These are phyloP conservation scores for Mucor irregularis DNA, from an alignment of 371 early-diverging fungal genomes.

Conservation along the genomic window DNA sequence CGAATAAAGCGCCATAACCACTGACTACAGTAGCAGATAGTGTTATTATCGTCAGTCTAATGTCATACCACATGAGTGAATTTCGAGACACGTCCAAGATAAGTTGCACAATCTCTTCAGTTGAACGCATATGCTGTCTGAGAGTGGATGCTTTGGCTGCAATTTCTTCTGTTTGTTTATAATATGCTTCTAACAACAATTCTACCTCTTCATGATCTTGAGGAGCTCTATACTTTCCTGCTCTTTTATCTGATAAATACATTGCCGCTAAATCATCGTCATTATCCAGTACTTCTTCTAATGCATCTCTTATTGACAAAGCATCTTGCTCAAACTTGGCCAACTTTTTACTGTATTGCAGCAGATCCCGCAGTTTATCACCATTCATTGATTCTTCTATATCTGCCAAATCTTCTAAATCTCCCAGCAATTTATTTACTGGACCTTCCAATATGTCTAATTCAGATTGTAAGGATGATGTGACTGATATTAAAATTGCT, in stretches of 20 bases:
- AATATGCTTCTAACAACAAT: conserved; percentile 84
- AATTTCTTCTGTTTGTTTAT: conserved; percentile 86
- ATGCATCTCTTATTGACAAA: conserved; percentile 72
- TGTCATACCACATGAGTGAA: conserved; percentile 80
- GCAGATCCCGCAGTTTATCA: conserved; percentile 71
- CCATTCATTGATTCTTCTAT: conserved; percentile 79
- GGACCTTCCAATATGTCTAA: conserved; percentile 62
- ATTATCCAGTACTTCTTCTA: conserved; percentile 80
- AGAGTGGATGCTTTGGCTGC: conserved; percentile 67
- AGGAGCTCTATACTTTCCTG: conserved; percentile 51
- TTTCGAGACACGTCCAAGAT: conserved; percentile 85
- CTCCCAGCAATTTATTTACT: conserved; percentile 62
- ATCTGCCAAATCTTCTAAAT: conserved; percentile 61
- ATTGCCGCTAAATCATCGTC: conserved; percentile 90
- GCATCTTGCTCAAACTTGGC: conserved; percentile 77
- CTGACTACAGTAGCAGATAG: conserved; percentile 64
- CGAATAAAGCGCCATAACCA: conserved; percentile 75
- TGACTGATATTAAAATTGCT: conserved; percentile 76
- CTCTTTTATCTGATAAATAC: conserved; percentile 82
- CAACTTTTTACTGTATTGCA: conserved; percentile 75
- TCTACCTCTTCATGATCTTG: conserved; percentile 87
- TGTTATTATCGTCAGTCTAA: conserved; percentile 78
- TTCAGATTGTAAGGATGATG: conserved; percentile 71
- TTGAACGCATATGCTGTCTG: conserved; percentile 76
- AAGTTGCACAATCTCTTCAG: conserved; percentile 85